Conservation (phyloP, 768 basidiomycete species). For the Paxillus rubicundulus region DNA sequence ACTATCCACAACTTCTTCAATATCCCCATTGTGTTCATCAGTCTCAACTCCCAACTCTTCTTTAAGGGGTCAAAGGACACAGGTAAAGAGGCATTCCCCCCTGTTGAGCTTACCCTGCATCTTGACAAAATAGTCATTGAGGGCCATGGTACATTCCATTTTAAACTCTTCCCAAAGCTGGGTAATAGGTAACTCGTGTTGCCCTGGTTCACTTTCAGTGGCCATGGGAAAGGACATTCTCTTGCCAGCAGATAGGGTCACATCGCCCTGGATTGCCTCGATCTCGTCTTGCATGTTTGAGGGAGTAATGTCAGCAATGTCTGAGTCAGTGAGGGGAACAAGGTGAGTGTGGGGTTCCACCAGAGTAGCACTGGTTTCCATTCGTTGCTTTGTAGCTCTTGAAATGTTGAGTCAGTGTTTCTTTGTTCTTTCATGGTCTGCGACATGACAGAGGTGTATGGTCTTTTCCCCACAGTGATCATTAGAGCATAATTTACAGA, state of each 20-base stretch:
- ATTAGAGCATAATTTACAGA: conserved; percentile 1
- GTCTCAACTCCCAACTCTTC: conserved; percentile 9
- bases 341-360: neutral
- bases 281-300: too few species aligned
- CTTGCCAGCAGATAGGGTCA: too few species aligned
- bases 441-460: neutral
- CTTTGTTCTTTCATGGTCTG: neutral
- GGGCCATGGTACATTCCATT: neutral
- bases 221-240: too few species aligned
- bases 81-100: conserved; percentile 1
- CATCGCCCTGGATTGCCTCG: too few species aligned
- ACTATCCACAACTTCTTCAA: too few species aligned
- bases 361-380: neutral
- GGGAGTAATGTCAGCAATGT: too few species aligned
- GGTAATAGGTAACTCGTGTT: neutral
- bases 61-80: neutral
- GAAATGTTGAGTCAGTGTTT: neutral
- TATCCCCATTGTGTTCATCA: neutral
- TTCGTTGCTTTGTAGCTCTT: neutral
- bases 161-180: conserved; percentile 12
- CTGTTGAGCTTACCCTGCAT: conserved; percentile 1
- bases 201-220: too few species aligned
- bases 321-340: too few species aligned
- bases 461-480: neutral
- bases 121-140: conserved; percentile 11